Conservation (phyloP, 345 rosid genomes). For the Citrus inodora region DNA sequence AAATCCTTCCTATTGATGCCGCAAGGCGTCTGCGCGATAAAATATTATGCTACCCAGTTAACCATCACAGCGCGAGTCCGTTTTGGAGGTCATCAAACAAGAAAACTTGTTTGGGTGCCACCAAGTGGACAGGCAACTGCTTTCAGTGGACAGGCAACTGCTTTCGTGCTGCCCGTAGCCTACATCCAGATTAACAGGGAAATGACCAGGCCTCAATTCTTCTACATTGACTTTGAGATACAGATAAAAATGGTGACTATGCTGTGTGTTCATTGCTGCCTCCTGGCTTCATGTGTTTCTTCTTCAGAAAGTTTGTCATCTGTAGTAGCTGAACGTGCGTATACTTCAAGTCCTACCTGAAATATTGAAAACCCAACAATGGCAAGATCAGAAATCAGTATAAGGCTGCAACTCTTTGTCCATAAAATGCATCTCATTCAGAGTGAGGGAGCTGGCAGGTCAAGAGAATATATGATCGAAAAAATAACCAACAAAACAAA, state of each 20-base stretch:
- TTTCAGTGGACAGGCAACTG: not conserved
- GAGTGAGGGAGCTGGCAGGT: not conserved
- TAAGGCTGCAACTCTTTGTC: not conserved
- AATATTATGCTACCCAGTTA: not conserved
- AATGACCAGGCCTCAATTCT: constrained; percentile 1
- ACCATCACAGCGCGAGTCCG: not conserved
- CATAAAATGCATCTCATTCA: not conserved
- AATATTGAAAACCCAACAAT: not conserved
- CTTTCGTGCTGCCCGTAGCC: not conserved
- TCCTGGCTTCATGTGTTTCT: constrained; percentile 11
- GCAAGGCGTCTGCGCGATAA: not conserved
- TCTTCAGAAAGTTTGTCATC: constrained; percentile 23
- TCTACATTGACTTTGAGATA: not conserved
- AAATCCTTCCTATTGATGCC: not conserved
- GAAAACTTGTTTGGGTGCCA: not conserved
- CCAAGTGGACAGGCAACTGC: not conserved
- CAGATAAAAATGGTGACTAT: not conserved
- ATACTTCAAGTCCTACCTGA: constrained; percentile 22
- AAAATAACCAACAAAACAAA: not conserved
- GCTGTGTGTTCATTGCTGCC: constrained; percentile 15
- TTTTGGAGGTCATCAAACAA: not conserved
- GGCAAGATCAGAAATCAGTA: not conserved
- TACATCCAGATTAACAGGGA: not conserved
- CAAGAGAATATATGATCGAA: not conserved
- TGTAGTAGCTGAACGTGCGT: constrained; percentile 3